Base-by-base conservation (phyloP, 805 yeast genomes). In the Candida vartiovaarae region DNA sequence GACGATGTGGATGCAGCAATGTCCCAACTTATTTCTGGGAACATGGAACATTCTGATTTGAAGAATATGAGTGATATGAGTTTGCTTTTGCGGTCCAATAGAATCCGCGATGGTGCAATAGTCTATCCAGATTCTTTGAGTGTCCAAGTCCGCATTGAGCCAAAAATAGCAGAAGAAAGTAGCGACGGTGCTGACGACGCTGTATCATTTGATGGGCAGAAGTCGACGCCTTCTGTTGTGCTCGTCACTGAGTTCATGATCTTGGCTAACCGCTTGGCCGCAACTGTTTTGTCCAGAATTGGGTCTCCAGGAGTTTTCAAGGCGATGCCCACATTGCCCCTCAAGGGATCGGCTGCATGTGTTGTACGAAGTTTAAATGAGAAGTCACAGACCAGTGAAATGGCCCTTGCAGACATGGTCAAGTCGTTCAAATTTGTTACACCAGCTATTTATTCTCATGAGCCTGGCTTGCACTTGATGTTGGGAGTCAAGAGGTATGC, bases 201-300 rank as follows among this genome's bases (percentile, higher is more conserved):
- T 8, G 39, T 46, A 32, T 27, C 28, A 2, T 56, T 63, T 36
- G 53, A 50, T 23, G 55, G 59, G 31, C 56, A 55, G 30, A 32
- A 27, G n/a, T 57, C 57, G 15, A 58, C 78, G 0, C 64, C 68
- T 32, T 80, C 95, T 0, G 78, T 76, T 34, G 55, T 68, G 2
- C 66, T 91, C 26, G 97, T 91, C 2, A 74, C 91, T 1, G 95
- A 91, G 58, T 60, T 84, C 39, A 91, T 91, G 99, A 74, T 90
- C 25, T 64, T 76, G 37, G 88, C 93, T 1, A 89, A 88, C 58
- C 65, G 72, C n/a, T 63, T 81, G 3, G 70, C 79, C 2, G 84
- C 84, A 1, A 46, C 60, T 2, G 72, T 68, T 51, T 74, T 82
- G 11, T 36, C 49, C 2, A 50, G 59, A 5, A 63, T 74, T 34